phyloP scores from a whole-genome alignment of 2,329 filamentous ascomycete species.

The Teratosphaeria gauchensis region DNA sequence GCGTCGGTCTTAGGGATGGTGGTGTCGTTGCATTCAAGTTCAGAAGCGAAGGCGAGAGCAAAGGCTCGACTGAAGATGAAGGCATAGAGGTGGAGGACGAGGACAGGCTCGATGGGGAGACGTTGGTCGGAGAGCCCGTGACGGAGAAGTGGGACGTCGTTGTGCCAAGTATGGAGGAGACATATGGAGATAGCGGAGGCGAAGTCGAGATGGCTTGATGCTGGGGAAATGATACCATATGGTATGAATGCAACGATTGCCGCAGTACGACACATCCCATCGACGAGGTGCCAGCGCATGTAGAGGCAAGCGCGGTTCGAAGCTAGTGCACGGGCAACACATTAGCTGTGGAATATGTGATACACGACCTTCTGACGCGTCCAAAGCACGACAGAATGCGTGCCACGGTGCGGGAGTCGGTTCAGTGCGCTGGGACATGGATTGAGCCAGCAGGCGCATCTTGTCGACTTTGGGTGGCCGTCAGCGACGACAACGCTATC shows the following conservation, averaged over 20 bases:
- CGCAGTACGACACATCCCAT: not conserved
- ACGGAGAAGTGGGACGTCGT: slow-evolving; percentile 24
- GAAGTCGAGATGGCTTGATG: not conserved
- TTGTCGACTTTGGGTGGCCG: not conserved
- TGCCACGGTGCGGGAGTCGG: not conserved
- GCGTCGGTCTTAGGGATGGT: slow-evolving; percentile 24
- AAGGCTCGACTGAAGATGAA: not conserved
- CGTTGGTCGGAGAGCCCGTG: slow-evolving; percentile 1
- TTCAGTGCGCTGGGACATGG: not conserved
- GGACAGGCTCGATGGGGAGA: slow-evolving; percentile 7
- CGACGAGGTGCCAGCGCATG: not conserved
- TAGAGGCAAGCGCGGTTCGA: not conserved
- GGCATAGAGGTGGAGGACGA: slow-evolving; percentile 7
- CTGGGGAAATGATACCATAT: not conserved
- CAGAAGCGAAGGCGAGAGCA: slow-evolving; percentile 9
- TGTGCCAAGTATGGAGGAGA: slow-evolving; percentile 25
- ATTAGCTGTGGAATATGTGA: not conserved
- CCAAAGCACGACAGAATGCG: not conserved
- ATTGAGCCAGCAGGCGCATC: not conserved
- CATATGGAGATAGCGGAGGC: slow-evolving; percentile 11
- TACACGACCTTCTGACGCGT: not conserved
- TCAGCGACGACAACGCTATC: not conserved
- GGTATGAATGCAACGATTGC: not conserved
- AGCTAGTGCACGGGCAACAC: not conserved
- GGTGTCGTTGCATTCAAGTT: slow-evolving; percentile 29